Evolutionary conservation across 1,139 yeast species (phyloP).

Genomic region (Blastobotrys capitulatus): DNA sequence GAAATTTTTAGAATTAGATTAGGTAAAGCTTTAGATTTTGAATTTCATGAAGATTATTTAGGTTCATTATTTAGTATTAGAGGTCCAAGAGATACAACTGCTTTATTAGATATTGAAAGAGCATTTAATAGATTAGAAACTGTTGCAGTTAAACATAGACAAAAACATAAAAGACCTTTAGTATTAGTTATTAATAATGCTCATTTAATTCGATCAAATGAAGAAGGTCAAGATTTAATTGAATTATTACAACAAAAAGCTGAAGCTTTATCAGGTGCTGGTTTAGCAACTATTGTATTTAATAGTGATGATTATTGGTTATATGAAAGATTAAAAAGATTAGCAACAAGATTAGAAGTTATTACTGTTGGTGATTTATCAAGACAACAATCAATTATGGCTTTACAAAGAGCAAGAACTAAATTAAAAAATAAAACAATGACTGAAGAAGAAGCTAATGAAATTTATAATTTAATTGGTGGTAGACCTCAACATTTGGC

Average conservation of each 20-base stretch:
- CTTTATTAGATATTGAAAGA: slow-evolving; percentile 73
- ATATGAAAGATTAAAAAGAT: slow-evolving; percentile 65
- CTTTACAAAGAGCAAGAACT: slow-evolving; percentile 50
- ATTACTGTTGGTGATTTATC: slow-evolving; percentile 64
- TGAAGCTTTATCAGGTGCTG: slow-evolving; percentile 69
- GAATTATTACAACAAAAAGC: slow-evolving; percentile 82
- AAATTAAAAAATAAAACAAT: slow-evolving; percentile 41
- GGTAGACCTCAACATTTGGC: slow-evolving; percentile 82
- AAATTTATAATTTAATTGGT: slow-evolving; percentile 67
- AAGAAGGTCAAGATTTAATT: slow-evolving; percentile 61
- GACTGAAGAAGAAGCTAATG: slow-evolving; percentile 41
- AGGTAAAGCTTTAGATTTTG: slow-evolving; percentile 70
- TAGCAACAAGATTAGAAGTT: slow-evolving; percentile 72
- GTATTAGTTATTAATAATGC: slow-evolving; percentile 68
- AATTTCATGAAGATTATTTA: slow-evolving; percentile 73
- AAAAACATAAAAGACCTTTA: slow-evolving; percentile 47
- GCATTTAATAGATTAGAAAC: slow-evolving; percentile 73
- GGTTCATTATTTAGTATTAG: slow-evolving; percentile 77
- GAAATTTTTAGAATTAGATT: slow-evolving; percentile 73
- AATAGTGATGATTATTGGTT: slow-evolving; percentile 87
- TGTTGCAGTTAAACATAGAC: slow-evolving; percentile 51
- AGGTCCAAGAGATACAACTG: slow-evolving; percentile 84
- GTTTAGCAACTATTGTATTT: slow-evolving; percentile 68
- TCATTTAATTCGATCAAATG: slow-evolving; percentile 62
- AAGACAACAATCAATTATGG: slow-evolving; percentile 50